These are phyloP conservation scores for Ceriops tagal DNA, from an alignment of 345 rosid species.

Conservation along the genomic window DNA sequence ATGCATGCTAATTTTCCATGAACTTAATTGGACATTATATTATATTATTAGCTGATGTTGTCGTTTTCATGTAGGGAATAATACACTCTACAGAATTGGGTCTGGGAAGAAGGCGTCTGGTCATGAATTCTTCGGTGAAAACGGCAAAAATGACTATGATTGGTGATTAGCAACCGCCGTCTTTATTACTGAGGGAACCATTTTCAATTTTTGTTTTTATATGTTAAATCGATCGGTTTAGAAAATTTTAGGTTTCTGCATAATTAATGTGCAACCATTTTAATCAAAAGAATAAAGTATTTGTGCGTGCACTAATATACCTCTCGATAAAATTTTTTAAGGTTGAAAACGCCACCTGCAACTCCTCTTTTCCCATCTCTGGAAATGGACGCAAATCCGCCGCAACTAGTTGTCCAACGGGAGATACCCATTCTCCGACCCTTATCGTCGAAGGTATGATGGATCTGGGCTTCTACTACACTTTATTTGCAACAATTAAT, in stretches of 20 bases:
- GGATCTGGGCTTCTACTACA: no score
- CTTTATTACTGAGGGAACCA: no score
- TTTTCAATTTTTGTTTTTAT: no score
- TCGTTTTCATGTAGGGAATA: constrained; percentile 27
- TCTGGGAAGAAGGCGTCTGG: constrained; percentile 39
- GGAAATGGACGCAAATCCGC: constrained; percentile 56
- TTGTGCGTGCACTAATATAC: not conserved
- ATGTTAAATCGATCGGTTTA: no score
- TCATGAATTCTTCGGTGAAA: constrained; percentile 35
- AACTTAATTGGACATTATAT: no score
- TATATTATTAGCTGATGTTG: not conserved
- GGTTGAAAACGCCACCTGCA: constrained; percentile 74
- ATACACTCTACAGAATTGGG: constrained; percentile 39
- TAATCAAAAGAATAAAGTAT: not conserved
- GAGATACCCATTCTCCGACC: constrained; percentile 50
- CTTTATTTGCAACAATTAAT: no score
- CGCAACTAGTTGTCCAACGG: constrained; percentile 36
- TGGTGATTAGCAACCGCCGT: constrained; percentile 28
- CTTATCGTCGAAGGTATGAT: constrained; percentile 44
- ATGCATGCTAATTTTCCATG: no score
- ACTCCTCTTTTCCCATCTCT: constrained; percentile 68
- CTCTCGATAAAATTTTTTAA: constrained; percentile 1
- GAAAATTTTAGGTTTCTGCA: no score
- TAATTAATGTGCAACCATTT: no score
- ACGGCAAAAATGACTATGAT: constrained; percentile 49